These are phyloP conservation scores for Camellia granthamiana DNA, from an alignment of 148 eudicot genomes.

Conservation along the genomic window DNA sequence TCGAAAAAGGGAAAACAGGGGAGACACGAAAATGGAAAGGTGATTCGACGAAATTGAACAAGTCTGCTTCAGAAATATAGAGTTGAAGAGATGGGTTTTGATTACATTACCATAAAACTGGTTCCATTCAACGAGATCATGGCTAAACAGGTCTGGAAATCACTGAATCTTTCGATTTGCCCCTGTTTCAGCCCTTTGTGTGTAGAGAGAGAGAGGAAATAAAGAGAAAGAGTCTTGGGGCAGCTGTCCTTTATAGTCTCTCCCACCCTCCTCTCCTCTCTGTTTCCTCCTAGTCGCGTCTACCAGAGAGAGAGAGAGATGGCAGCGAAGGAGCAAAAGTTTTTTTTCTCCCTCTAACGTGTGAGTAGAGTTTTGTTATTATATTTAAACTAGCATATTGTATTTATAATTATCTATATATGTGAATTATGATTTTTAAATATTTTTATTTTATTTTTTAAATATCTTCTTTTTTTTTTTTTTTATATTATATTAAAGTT, in stretches of 20 bases:
- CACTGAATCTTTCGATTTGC: not conserved
- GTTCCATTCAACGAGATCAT: slow-evolving; percentile 66
- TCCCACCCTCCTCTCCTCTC: not conserved
- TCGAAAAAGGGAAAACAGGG: not conserved
- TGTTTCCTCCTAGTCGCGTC: not conserved
- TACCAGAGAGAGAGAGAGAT: not conserved
- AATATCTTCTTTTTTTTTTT: no score
- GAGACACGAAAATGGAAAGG: not conserved
- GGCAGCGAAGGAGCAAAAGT: not conserved
- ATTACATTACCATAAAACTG: slow-evolving; percentile 48
- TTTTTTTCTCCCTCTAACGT: no score
- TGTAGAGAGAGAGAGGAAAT: slow-evolving; percentile 1
- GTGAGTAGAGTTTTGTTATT: no score
- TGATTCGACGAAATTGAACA: not conserved
- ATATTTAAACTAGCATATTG: no score
- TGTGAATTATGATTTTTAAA: no score
- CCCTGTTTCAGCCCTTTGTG: not conserved
- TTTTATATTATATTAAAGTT: no score
- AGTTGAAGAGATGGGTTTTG: slow-evolving; percentile 25
- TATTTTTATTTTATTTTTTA: no score
- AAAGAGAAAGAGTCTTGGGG: not conserved
- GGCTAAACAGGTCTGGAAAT: slow-evolving; percentile 15
- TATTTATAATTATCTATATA: no score
- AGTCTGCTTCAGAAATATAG: slow-evolving; percentile 12
- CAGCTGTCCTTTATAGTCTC: not conserved